These are phyloP conservation scores for Hemileia vastatrix DNA, from an alignment of 1,284 basidiomycete species.

Conservation along the genomic window DNA sequence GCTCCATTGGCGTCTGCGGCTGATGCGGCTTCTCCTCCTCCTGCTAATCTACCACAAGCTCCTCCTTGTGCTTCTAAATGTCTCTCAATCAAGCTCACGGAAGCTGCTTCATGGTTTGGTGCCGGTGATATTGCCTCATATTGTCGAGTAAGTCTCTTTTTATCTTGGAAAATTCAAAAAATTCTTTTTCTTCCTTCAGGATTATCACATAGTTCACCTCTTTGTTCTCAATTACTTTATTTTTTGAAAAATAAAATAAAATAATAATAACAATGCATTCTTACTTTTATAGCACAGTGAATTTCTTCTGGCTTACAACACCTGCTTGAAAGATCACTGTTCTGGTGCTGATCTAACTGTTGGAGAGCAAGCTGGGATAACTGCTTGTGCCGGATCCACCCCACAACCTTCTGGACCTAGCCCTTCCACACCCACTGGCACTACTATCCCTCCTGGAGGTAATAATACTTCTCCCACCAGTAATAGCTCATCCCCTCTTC, in stretches of 20 bases:
- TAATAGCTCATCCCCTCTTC: no score
- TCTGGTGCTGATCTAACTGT: background rate
- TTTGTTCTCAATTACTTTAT: no score
- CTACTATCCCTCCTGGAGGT: no score
- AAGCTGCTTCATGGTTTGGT: conserved; percentile 4
- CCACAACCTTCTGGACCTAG: background rate
- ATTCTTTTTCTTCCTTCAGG: background rate
- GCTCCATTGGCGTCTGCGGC: background rate
- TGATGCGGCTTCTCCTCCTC: background rate
- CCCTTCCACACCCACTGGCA: no score
- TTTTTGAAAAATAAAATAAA: no score
- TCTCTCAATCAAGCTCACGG: conserved; percentile 4
- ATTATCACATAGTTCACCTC: no score
- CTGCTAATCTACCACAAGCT: background rate
- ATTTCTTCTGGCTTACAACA: conserved; percentile 6
- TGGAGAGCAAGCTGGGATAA: conserved; percentile 5
- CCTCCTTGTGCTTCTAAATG: conserved; percentile 4
- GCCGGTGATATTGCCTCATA: background rate
- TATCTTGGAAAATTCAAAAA: background rate
- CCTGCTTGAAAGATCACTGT: background rate
- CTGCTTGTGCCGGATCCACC: background rate
- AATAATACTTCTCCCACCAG: no score
- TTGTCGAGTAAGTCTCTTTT: background rate
- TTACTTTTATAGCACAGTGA: background rate
- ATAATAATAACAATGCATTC: no score